phyloP scores from a whole-genome alignment of 805 yeast species.

The Aciculoconidium aculeatum region DNA sequence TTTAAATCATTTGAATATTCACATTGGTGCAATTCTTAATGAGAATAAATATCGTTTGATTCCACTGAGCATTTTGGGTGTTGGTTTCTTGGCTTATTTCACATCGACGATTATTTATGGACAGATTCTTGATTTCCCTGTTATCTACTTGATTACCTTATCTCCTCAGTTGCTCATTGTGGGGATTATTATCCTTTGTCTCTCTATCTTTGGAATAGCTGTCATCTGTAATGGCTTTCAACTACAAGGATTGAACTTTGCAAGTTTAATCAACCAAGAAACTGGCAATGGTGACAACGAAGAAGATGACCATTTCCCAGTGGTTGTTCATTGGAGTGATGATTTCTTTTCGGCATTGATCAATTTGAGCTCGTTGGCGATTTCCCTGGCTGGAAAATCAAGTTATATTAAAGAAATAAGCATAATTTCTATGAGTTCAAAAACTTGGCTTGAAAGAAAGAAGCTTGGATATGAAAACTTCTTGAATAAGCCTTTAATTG shows the following conservation, averaged over 20 bases:
- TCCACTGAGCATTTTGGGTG: slow-evolving; percentile 57
- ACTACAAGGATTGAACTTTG: slow-evolving; percentile 29
- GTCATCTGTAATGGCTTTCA: slow-evolving; percentile 47
- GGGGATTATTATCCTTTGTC: slow-evolving; percentile 45
- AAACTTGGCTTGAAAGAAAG: slow-evolving; percentile 50
- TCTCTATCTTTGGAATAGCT: slow-evolving; percentile 51
- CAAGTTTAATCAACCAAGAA: slow-evolving; percentile 19
- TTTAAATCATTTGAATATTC: slow-evolving; percentile 54
- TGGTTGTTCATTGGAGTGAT: slow-evolving; percentile 38
- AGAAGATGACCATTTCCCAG: slow-evolving; percentile 12
- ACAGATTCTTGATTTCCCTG: slow-evolving; percentile 44
- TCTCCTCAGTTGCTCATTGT: slow-evolving; percentile 61
- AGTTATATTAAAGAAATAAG: slow-evolving; percentile 59
- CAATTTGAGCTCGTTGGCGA: slow-evolving; percentile 55
- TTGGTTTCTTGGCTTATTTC: slow-evolving; percentile 42
- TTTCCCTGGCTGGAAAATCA: slow-evolving; percentile 62
- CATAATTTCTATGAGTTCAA: slow-evolving; percentile 39
- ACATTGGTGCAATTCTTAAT: slow-evolving; percentile 54
- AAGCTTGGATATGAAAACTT: slow-evolving; percentile 8
- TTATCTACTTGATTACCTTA: slow-evolving; percentile 51
- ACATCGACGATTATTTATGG: slow-evolving; percentile 36
- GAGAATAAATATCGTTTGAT: slow-evolving; percentile 51
- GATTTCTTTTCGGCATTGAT: slow-evolving; percentile 62
- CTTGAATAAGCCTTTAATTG: slow-evolving; percentile 1
- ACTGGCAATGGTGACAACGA: too few species aligned